Evolutionary conservation across 306 rosid species (phyloP).

Genomic region (Cicer pinnatifidum): DNA sequence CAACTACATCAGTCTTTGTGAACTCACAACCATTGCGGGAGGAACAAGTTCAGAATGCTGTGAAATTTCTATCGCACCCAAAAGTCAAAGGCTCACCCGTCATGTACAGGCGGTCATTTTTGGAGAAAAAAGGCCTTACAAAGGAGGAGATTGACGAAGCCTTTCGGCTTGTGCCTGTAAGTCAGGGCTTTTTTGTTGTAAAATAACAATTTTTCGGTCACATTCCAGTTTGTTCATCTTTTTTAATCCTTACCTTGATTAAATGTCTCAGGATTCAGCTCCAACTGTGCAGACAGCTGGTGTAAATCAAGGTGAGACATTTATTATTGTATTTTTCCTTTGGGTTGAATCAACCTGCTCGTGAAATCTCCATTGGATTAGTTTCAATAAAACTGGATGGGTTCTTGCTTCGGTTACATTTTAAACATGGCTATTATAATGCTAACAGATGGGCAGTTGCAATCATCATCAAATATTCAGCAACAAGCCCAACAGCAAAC

Average conservation of each 20-base stretch:
- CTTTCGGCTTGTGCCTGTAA: constrained; percentile 86
- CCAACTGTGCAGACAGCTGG: constrained; percentile 65
- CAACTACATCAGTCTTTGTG: constrained; percentile 75
- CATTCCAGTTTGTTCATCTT: constrained; percentile 34
- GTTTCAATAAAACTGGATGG: constrained; percentile 30
- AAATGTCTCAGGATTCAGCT: constrained; percentile 68
- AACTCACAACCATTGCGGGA: constrained; percentile 84
- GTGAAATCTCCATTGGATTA: constrained; percentile 29
- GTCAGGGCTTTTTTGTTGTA: constrained; percentile 38
- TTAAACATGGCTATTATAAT: constrained; percentile 39
- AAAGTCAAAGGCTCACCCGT: constrained; percentile 93
- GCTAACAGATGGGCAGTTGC: constrained; percentile 63
- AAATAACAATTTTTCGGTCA: neutral
- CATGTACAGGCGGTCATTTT: constrained; percentile 81
- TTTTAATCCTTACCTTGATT: constrained; percentile 34
- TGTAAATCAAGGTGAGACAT: constrained; percentile 67
- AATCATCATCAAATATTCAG: constrained; percentile 56
- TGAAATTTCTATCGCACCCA: constrained; percentile 89
- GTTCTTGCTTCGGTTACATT: constrained; percentile 28
- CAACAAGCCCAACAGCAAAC: constrained; percentile 59
- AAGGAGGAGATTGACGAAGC: constrained; percentile 99
- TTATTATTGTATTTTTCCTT: constrained; percentile 27
- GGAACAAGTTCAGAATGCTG: constrained; percentile 94
- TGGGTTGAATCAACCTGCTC: constrained; percentile 31
- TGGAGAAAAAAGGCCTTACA: constrained; percentile 92